A percentile compares a stretch with the other conserved stretches of the same genome.
Conservation (phyloP, 768 basidiomycete species). For the Kwoniella sp. region DNA sequence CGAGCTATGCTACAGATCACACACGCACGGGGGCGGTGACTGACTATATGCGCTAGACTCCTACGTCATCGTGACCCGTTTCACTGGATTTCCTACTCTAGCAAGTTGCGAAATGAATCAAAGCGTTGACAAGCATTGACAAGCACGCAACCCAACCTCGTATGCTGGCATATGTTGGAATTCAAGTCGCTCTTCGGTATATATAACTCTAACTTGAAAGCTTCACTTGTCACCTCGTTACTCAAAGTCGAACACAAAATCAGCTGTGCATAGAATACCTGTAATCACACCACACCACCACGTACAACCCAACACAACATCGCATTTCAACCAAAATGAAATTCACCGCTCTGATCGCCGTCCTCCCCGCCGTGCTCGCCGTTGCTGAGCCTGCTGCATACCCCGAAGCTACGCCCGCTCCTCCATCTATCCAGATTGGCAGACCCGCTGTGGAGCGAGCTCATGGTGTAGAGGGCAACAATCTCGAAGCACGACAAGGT, state of each 20-base stretch:
- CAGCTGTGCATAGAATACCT: too few relatives aligned
- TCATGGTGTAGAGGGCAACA: neutral
- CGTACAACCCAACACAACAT: too few relatives aligned
- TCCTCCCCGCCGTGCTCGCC: slow-evolving; percentile 15
- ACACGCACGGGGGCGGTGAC: neutral
- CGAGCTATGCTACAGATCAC: neutral
- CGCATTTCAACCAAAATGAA: slow-evolving; percentile 12
- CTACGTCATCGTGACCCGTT: neutral
- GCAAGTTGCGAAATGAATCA: too few relatives aligned
- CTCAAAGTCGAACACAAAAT: too few relatives aligned
- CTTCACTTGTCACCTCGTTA: too few relatives aligned
- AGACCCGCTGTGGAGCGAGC: slow-evolving; percentile 14
- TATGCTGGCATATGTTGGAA: too few relatives aligned
- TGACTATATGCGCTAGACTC: neutral
- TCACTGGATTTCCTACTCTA: neutral
- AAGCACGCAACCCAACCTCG: too few relatives aligned
- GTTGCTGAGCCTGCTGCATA: slow-evolving; percentile 16
- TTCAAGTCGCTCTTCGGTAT: too few relatives aligned
- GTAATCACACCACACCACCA: too few relatives aligned
- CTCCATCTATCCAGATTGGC: slow-evolving; percentile 11
- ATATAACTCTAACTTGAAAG: too few relatives aligned
- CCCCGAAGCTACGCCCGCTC: slow-evolving; percentile 20
- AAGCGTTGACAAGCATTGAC: too few relatives aligned
- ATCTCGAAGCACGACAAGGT: slow-evolving; percentile 10
- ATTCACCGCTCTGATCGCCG: slow-evolving; percentile 15